Base-by-base conservation (phyloP, 306 rosid genomes). In the Mimosa pudica region DNA sequence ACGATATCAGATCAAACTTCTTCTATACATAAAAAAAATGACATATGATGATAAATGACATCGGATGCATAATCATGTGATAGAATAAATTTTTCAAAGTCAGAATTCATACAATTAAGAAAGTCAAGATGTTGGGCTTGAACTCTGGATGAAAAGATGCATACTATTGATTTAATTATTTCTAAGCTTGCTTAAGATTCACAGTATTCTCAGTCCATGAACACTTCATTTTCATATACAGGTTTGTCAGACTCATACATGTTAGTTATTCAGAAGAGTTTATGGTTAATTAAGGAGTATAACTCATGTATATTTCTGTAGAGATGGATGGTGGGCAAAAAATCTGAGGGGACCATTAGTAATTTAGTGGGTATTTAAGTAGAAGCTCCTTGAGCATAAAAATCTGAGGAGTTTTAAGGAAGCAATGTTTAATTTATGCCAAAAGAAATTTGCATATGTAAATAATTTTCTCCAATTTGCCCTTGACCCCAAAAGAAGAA, bases 141-240 rank as follows among this genome's bases (percentile, higher is more conserved):
- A 89, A 87, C 89, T 79, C 87, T 96, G 47, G 99, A 96, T 61
- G 99, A 93, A 83, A 98, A 91, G 85, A 88, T 96, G 93, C 89
- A 89, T 46, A 98, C 96, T 17, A 83, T 92, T 87, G 99, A 93
- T 72, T 81, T 96, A 78, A 86, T 96, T 86, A 79, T 96, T 84
- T 89, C 98, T 5, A 96, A 96, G 91, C 88, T 96, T 70, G 80
- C 94, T 62, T 98, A 96, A 80, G 99, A 96, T 82, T 89, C 99
- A 57, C 97, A 96, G 79, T 96, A 96, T 86, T 79, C 87, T 24
- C 97, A 96, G 88, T 88, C 94, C 75, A 91, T 92, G 94, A 96
- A 82, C 87, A 81, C 96, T 76, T 98, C 99, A 3, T 90, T 96
- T 86, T 89, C 99, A 46, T 93, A 96, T 82, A 92, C 98, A 76